Evolutionary conservation across 1,284 basidiomycete genomes (phyloP), one percentile per base, ranked within the genome.

Genomic region (Coniferiporia weirii): DNA sequence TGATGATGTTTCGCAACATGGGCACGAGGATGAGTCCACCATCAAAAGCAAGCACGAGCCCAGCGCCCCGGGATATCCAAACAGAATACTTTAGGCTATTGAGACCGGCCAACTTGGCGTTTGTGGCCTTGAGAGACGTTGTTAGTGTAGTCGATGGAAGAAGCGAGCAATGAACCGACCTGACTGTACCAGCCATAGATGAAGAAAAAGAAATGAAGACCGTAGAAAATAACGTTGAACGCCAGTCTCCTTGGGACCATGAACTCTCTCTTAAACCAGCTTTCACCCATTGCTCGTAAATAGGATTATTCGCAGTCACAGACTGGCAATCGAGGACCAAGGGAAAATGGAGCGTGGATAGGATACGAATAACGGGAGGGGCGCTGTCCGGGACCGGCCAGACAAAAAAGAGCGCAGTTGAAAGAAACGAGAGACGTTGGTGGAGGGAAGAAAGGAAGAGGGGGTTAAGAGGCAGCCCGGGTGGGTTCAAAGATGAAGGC

Each of bases 61-160:
- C 93, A 49, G 93, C 93, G 49, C 91, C 93, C 63, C 93, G 84
- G 61, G 91, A 93, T 7, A 70, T 76, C 92, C 92, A 95, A 38
- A 94, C 90, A 13, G 91, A 93, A 71, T 77, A 94, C 61, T 72
- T 80, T 65, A 95, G 79, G 7, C 69, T 77, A 68, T 95, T 95
- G 59, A 95, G 81, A 27, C 81, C 87, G 52, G 83, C 78, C 40
- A 95, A 78, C 61, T 75, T 80, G 52, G 61, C 22, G 72, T 92
- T 84, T 6, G 79, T 81, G 70, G 66, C 76, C 87, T 93, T 63
- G 38, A 40, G 22, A 45, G 19, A 36, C 1, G 22, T 17, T 53
- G 48, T 63, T 49, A 6, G 43, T 58, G 19, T 15, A 32, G 17
- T 22, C 9, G 32, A 43, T 17, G 50, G 43, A 34, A 13, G 19